These are phyloP conservation scores for Alternaria atra DNA, from an alignment of 2,329 filamentous ascomycete genomes.

Conservation along the genomic window DNA sequence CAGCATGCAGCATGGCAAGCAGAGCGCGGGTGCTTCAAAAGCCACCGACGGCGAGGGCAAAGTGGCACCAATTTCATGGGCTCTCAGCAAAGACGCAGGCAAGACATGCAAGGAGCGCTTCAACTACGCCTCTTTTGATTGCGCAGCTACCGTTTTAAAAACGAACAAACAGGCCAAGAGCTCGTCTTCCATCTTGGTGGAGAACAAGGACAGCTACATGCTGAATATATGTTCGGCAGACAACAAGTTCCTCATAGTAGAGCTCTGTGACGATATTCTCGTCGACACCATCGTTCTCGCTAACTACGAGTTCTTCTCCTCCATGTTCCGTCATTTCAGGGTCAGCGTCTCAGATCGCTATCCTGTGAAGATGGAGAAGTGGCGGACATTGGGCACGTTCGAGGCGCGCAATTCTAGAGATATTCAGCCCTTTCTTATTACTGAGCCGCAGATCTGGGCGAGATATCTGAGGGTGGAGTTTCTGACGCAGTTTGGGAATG, in stretches of 20 bases:
- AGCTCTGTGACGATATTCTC: constrained; percentile 85
- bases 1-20: constrained; percentile 25
- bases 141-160: constrained; percentile 91
- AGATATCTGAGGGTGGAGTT: constrained; percentile 93
- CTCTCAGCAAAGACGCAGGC: constrained; percentile 87
- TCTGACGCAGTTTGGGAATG: constrained; percentile 90
- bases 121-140: constrained; percentile 97
- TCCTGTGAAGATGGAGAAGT: constrained; percentile 89
- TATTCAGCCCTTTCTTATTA: constrained; percentile 92
- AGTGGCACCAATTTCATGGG: constrained; percentile 43
- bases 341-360: constrained; percentile 95
- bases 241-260: constrained; percentile 94
- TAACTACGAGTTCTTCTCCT: constrained; percentile 99
- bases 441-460: constrained; percentile 95
- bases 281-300: constrained; percentile 97
- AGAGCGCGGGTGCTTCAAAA: constrained; percentile 25
- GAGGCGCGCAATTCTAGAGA: constrained; percentile 92
- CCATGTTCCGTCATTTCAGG: constrained; percentile 89
- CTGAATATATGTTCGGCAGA: constrained; percentile 85
- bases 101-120: constrained; percentile 98
- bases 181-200: constrained; percentile 84
- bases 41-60: constrained; percentile 38
- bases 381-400: constrained; percentile 87
- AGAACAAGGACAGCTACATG: constrained; percentile 99
- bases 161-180: constrained; percentile 88